Evolutionary conservation across 1,139 yeast genomes (phyloP), one percentile per base, ranked within the genome.

Genomic region (Blastobotrys serpentis): DNA sequence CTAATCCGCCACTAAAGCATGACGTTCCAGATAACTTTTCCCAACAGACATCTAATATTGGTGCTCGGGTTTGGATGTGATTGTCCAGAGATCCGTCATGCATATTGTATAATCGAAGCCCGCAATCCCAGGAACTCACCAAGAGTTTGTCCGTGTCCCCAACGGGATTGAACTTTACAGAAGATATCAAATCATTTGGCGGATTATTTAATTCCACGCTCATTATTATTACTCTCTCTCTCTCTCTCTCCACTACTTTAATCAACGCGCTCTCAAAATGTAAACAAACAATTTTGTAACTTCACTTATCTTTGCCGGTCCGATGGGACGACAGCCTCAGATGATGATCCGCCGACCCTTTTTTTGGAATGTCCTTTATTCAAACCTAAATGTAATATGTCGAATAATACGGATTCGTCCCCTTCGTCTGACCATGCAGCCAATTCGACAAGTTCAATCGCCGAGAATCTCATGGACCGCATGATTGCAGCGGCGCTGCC

Each of bases 391-490:
- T n/a, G n/a, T 29, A 29, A 29, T 14, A 29, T 29, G 32, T 29
- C 32, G n/a, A 29, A 11, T 11, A 29, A 29, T 14, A 11, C 13
- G 4, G 13, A 29, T 6, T 29, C 32, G 13, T 29, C 32, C 4
- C 13, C 32, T 7, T 29, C 32, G 14, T 6, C 32, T 11, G 32
- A 29, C n/a, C 7, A 29, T 11, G 32, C n/a, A 4, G 32, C 32
- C 32, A 29, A 6, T 11, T 29, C 32, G 13, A 23, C 26, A 23
- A 23, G 8, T 6, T 29, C 32, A 29, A 11, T 11, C n/a, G 13
- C 86, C 0, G 95, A 87, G 58, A 82, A 81, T 52, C 66, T 87
- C 46, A 75, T 86, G 57, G 95, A 86, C 59, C 77, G 80, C 58
- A 70, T 86, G 36, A 71, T 86, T 2, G 71, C 79, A 23, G 80